Conservation (phyloP, 2,329 filamentous ascomycete genomes). For the Botrytis pseudocinerea region DNA sequence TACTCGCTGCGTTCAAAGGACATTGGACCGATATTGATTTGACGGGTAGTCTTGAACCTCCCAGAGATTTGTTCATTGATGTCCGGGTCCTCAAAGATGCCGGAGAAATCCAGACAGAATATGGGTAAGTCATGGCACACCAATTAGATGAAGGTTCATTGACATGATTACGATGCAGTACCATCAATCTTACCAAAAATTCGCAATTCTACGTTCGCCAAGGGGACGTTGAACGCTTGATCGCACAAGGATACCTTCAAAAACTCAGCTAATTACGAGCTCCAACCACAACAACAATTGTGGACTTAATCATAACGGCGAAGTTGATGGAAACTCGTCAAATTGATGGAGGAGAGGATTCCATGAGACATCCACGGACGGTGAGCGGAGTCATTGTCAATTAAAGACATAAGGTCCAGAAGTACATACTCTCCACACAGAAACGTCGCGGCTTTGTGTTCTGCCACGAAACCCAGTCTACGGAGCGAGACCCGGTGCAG, state of each 20-base stretch:
- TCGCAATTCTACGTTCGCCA: constrained; percentile 97
- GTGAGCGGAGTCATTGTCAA: neutral
- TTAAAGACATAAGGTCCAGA: neutral
- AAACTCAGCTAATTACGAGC: constrained; percentile 67
- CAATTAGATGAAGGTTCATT: constrained; percentile 19
- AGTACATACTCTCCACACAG: neutral
- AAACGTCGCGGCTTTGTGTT: neutral
- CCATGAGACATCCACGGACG: neutral
- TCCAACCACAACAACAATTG: neutral
- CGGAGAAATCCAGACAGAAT: constrained; percentile 98
- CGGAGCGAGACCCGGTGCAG: constrained; percentile 17
- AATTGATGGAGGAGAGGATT: neutral
- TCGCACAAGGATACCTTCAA: constrained; percentile 92
- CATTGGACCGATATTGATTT: constrained; percentile 98
- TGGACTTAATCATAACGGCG: neutral
- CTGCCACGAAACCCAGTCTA: constrained; percentile 14
- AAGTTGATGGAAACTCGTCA: neutral
- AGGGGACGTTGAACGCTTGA: constrained; percentile 91
- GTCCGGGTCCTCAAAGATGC: constrained; percentile 95
- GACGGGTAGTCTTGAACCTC: constrained; percentile 89
- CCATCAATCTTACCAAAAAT: constrained; percentile 95
- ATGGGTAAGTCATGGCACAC: constrained; percentile 65
- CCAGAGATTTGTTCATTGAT: constrained; percentile 95
- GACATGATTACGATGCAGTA: constrained; percentile 51
- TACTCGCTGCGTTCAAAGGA: constrained; percentile 94